Evolutionary conservation across 164 flowering plant genomes (phyloP).

Genomic region (Berberis vulgaris): DNA sequence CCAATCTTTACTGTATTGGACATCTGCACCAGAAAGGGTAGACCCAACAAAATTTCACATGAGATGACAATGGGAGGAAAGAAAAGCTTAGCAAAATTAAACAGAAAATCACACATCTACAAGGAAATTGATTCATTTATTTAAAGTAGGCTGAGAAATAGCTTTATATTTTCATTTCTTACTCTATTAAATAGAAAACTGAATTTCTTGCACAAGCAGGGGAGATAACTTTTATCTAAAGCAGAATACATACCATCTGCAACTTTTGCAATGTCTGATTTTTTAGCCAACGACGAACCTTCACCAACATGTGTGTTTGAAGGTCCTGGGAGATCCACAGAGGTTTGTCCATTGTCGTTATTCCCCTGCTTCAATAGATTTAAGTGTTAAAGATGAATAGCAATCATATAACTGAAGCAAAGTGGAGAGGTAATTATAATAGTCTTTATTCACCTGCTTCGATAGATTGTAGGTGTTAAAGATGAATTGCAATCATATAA

Average conservation of each 20-base stretch:
- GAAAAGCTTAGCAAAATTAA: background rate
- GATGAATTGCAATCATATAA: background rate
- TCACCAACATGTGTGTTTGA: slow-evolving; percentile 10
- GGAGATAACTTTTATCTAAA: background rate
- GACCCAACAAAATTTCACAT: background rate
- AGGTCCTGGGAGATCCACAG: slow-evolving; percentile 6
- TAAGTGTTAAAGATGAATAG: background rate
- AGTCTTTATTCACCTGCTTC: slow-evolving; percentile 19
- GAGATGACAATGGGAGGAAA: background rate
- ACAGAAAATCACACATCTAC: too few relatives aligned
- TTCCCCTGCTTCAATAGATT: slow-evolving; percentile 13
- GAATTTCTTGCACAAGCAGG: background rate
- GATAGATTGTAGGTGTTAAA: background rate
- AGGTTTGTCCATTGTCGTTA: slow-evolving; percentile 7
- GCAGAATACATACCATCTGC: slow-evolving; percentile 20
- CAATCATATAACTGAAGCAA: background rate
- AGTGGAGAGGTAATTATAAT: background rate
- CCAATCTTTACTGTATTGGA: slow-evolving; percentile 9
- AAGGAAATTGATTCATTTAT: background rate
- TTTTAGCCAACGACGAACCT: slow-evolving; percentile 36
- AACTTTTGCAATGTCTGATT: slow-evolving; percentile 12
- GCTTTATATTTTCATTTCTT: background rate
- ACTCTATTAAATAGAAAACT: background rate
- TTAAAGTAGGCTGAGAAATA: background rate
- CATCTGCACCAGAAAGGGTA: slow-evolving; percentile 29